Evolutionary conservation across 345 rosid species (phyloP).

Genomic region (Brassica incana): DNA sequence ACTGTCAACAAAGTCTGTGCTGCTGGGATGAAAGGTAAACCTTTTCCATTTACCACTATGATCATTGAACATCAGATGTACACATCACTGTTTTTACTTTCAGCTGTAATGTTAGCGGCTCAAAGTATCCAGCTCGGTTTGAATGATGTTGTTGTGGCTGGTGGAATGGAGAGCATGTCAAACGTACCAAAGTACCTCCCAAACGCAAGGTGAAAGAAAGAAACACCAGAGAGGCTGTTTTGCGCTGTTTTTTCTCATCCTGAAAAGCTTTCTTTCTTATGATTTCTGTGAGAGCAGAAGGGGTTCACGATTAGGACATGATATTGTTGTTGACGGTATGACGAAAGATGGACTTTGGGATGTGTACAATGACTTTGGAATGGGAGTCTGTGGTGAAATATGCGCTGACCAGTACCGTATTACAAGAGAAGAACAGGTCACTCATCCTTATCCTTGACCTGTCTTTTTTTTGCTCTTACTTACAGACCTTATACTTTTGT

Average conservation of each 20-base stretch:
- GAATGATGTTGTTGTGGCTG: slow-evolving; percentile 87
- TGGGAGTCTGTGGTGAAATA: slow-evolving; percentile 91
- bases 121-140: slow-evolving; percentile 78
- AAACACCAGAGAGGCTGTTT: background rate
- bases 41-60: background rate
- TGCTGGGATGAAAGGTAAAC: slow-evolving; percentile 86
- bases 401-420: slow-evolving; percentile 76
- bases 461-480: slow-evolving; percentile 17
- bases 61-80: background rate
- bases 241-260: background rate
- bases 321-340: slow-evolving; percentile 83
- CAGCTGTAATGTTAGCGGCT: slow-evolving; percentile 87
- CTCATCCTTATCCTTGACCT: slow-evolving; percentile 11
- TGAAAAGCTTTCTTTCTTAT: background rate
- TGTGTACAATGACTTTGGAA: slow-evolving; percentile 85
- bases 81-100: background rate
- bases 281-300: slow-evolving; percentile 51
- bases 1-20: slow-evolving; percentile 95
- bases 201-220: slow-evolving; percentile 66
- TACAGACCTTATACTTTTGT: slow-evolving; percentile 5
- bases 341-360: slow-evolving; percentile 98
- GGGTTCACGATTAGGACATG: slow-evolving; percentile 89
- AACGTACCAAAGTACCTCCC: slow-evolving; percentile 88
- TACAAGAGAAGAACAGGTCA: slow-evolving; percentile 84
- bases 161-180: slow-evolving; percentile 99